phyloP scores from a whole-genome alignment of 805 yeast species.

The Myxozyma melibiosi region DNA sequence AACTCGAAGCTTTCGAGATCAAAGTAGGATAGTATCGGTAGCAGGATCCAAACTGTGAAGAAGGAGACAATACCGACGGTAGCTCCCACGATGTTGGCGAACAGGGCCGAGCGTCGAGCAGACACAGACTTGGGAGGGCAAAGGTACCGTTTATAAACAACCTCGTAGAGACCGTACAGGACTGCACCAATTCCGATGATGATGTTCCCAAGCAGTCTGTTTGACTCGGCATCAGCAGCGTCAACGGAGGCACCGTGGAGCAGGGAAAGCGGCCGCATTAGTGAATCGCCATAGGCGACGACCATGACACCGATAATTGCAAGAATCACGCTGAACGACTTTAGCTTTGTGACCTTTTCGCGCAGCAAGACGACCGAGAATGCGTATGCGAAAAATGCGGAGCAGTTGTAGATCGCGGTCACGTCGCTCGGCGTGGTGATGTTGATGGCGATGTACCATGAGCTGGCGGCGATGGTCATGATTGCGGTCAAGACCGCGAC shows the following conservation, averaged over 20 bases:
- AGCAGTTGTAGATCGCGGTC: constrained; percentile 87
- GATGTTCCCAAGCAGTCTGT: constrained; percentile 58
- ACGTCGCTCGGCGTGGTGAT: constrained; percentile 81
- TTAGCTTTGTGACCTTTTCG: constrained; percentile 65
- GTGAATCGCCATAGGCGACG: constrained; percentile 59
- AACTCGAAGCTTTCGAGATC: constrained; percentile 62
- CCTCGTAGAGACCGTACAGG: constrained; percentile 62
- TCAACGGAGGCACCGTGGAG: neutral
- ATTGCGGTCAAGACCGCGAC: constrained; percentile 55
- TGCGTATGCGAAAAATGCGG: constrained; percentile 84
- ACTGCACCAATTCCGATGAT: constrained; percentile 63
- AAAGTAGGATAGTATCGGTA: constrained; percentile 53
- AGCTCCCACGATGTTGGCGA: constrained; percentile 76
- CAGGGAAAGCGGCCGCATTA: constrained; percentile 4
- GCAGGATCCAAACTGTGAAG: constrained; percentile 51
- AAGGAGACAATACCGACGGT: constrained; percentile 63
- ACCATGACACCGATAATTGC: constrained; percentile 76
- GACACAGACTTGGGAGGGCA: constrained; percentile 72
- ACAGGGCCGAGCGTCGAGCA: constrained; percentile 72
- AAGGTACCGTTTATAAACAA: constrained; percentile 69
- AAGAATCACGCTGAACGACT: constrained; percentile 65
- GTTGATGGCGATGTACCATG: constrained; percentile 86
- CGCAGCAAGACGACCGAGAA: constrained; percentile 75
- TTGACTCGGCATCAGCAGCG: neutral
- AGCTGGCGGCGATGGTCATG: constrained; percentile 71